Base-by-base conservation (phyloP, 2,329 filamentous ascomycete species). In the Hypoxylon sp. region DNA sequence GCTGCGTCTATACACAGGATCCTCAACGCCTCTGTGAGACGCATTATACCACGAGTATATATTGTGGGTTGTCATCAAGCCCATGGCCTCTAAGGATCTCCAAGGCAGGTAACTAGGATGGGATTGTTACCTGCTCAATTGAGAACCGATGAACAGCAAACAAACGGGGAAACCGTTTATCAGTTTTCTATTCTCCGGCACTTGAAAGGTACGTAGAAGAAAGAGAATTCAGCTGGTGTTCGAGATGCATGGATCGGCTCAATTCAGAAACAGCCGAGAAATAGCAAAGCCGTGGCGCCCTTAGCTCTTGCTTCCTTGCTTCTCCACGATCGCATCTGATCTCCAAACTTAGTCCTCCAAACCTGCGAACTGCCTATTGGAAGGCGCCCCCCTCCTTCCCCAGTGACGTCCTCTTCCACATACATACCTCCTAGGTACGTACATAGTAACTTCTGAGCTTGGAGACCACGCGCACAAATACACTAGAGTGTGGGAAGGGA, bases 281-380 rank as follows among this genome's bases (percentile, higher is more conserved):
- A 36, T n/a, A 33, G 24, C 24, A 26, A 61, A 40, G 36, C 36
- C 54, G 49, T 63, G 61, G 61, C 61, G 55, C 51, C 20, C 46
- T n/a, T n/a, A n/a, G n/a, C n/a, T n/a, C n/a, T n/a, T 58, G 48
- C 57, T 32, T 61, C 48, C 48, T 57, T 56, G 38, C 50, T 66
- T 68, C 66, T 61, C 66, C 63, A 66, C 63, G 63, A 68, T 68
- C 45, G 20, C 40, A 53, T 50, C 46, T 33, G 44, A 54, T 49
- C 45, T 49, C 50, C 53, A 49, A 59, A 49, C 61, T 58, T n/a
- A n/a, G n/a, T n/a, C 61, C 58, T 55, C 65, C 51, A 54, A 65
- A 18, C 53, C 49, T 45, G 14, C 36, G 4, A 46, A 42, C 40
- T 9, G 33, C 40, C 28, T 48, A 38, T 20, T 33, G 28, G 3